Evolutionary conservation across 768 basidiomycete genomes (phyloP).

Genomic region (Panaeolus cyanescens): DNA sequence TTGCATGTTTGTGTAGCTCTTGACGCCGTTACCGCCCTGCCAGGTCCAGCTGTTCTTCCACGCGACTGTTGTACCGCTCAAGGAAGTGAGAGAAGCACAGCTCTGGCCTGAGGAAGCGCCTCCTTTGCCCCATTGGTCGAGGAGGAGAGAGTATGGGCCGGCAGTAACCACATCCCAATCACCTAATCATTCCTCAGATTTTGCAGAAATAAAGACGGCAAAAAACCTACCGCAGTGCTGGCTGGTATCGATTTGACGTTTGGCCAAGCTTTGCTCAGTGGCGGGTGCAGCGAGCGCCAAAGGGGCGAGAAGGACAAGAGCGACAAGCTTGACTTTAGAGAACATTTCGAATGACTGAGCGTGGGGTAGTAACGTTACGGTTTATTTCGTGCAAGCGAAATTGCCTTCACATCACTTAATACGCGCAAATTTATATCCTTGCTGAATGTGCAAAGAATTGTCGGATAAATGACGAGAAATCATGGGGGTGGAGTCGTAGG

Average conservation of each 20-base stretch:
- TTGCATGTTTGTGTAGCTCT: constrained; percentile 63
- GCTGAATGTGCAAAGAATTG: not conserved
- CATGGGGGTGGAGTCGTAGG: not conserved
- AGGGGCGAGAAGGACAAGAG: constrained; percentile 22
- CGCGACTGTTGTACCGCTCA: constrained; percentile 40
- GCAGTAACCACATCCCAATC: constrained; percentile 53
- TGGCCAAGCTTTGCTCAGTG: constrained; percentile 19
- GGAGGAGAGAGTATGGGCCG: constrained; percentile 48
- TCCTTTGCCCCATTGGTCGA: constrained; percentile 47
- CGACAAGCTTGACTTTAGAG: constrained; percentile 15
- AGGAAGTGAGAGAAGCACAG: constrained; percentile 47
- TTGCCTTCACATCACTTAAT: not conserved
- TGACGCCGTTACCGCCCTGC: constrained; percentile 52
- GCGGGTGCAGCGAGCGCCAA: constrained; percentile 32
- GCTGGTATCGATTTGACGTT: constrained; percentile 37
- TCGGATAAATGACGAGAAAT: not conserved
- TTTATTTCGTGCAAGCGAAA: not conserved
- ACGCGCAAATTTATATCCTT: not conserved
- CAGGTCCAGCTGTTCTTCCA: constrained; percentile 61
- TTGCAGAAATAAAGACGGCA: not conserved
- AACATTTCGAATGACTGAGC: not conserved
- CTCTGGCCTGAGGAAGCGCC: constrained; percentile 49
- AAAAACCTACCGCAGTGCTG: constrained; percentile 35
- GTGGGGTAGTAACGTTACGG: not conserved
- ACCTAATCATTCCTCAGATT: constrained; percentile 27